Evolutionary conservation across 495 filamentous ascomycete species (phyloP), one percentile per base, ranked within the genome.

Genomic region (Neurospora hispaniola): DNA sequence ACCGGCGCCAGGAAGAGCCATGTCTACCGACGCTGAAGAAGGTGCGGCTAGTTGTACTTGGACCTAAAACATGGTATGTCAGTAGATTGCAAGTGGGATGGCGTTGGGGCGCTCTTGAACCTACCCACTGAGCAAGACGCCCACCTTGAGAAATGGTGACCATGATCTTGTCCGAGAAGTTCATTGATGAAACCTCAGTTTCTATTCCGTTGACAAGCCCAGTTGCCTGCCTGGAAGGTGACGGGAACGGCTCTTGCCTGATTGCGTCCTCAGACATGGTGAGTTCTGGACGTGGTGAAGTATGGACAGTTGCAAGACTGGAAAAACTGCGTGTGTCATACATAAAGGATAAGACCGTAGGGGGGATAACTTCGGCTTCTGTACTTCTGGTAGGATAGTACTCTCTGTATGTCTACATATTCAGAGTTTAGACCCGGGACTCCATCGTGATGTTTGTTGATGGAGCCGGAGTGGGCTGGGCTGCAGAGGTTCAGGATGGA

Each of bases 91-190:
- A 27, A 18, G 54, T 66, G 54, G 35, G 27, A 35, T 35, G 54
- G 35, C 6, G 27, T 70, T 66, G 31, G 44, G 38, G 9, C 20
- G 23, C 42, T 59, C 71, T 73, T 59, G 73, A 42, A 84, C 84
- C 74, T 79, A 97, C 94, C 96, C 96, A 99, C 84, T 98, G 96
- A 10, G 92, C 91, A 43, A 98, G 83, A 75, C 92, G 87, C 48
- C 95, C 96, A 73, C 88, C 87, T 80, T 97, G 95, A 4, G 92
- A 92, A 73, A 99, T 87, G 0, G 94, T 97, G 59, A 99, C 82
- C 78, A 99, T 84, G 79, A 99, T 96, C 80, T 93, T 97, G 85
- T 99, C 96, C 12, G 91, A 89, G 83, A 98, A 98, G 76, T 83
- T 88, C 43, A 92, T 82, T 8, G 83, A 85, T 69, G 88, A 89